phyloP scores from a whole-genome alignment of 305 asterid genomes.

The Solanum hybrid region DNA sequence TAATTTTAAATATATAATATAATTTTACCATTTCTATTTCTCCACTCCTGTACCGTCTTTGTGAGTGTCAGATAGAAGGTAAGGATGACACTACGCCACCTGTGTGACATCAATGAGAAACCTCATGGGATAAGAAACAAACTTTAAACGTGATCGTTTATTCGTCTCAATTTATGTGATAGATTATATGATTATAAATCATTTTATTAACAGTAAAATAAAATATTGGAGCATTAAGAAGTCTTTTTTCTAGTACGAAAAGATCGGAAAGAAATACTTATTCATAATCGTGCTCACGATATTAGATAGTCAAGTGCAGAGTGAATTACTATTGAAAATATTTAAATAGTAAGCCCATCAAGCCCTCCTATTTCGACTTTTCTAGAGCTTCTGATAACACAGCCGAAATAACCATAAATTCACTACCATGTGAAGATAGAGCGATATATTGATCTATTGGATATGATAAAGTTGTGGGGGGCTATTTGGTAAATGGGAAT shows the following conservation, averaged over 20 bases:
- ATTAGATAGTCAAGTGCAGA: neutral
- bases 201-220: too few species aligned
- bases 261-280: fast-evolving
- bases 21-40: too few species aligned
- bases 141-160: too few species aligned
- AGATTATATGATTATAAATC: too few species aligned
- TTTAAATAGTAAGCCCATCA: neutral
- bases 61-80: neutral
- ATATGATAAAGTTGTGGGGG: neutral
- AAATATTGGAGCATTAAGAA: neutral
- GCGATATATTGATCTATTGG: neutral
- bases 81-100: neutral
- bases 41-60: neutral
- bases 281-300: neutral
- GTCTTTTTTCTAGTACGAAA: neutral
- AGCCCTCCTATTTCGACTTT: neutral
- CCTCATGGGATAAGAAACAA: neutral
- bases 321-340: neutral
- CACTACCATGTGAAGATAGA: fast-evolving
- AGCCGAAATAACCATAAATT: fast-evolving
- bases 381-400: too few species aligned
- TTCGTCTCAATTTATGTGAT: neutral
- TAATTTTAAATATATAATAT: too few species aligned
- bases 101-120: neutral
- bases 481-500: neutral